These are phyloP conservation scores for Chalaropsis thielavioides DNA, from an alignment of 2,329 filamentous ascomycete genomes.

Conservation along the genomic window DNA sequence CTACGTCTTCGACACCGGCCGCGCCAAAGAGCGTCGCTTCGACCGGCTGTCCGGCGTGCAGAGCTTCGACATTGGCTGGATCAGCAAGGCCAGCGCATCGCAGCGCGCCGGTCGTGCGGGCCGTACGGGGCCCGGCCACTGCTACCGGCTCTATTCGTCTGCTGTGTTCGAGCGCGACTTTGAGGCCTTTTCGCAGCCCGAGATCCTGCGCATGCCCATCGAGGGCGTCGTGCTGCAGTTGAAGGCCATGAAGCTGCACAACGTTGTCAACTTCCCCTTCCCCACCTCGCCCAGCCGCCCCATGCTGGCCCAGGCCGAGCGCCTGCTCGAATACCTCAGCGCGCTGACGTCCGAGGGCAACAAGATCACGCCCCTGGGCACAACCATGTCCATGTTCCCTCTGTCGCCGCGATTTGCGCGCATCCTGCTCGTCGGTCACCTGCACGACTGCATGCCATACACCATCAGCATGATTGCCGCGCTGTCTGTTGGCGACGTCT, in stretches of 20 bases:
- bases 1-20: constrained; percentile 90
- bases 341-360: constrained; percentile 54
- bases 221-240: constrained; percentile 87
- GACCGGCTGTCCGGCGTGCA: constrained; percentile 83
- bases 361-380: constrained; percentile 64
- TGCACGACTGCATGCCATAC: constrained; percentile 69
- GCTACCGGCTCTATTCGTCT: constrained; percentile 86
- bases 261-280: constrained; percentile 89
- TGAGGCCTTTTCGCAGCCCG: constrained; percentile 68
- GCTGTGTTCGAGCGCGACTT: constrained; percentile 89
- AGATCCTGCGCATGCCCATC: constrained; percentile 80
- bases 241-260: constrained; percentile 84
- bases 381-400: constrained; percentile 75
- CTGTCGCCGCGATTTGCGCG: constrained; percentile 81
- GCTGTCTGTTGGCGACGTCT: constrained; percentile 76
- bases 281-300: constrained; percentile 72
- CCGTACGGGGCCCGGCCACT: constrained; percentile 88
- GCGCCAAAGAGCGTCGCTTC: constrained; percentile 83
- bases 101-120: constrained; percentile 89
- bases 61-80: constrained; percentile 89
- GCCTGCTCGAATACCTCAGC: constrained; percentile 69
- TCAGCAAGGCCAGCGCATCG: constrained; percentile 89
- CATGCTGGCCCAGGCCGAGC: constrained; percentile 70
- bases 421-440: constrained; percentile 77
- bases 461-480: constrained; percentile 80